phyloP scores from a whole-genome alignment of 768 basidiomycete genomes.

The Dendrothele bispora region DNA sequence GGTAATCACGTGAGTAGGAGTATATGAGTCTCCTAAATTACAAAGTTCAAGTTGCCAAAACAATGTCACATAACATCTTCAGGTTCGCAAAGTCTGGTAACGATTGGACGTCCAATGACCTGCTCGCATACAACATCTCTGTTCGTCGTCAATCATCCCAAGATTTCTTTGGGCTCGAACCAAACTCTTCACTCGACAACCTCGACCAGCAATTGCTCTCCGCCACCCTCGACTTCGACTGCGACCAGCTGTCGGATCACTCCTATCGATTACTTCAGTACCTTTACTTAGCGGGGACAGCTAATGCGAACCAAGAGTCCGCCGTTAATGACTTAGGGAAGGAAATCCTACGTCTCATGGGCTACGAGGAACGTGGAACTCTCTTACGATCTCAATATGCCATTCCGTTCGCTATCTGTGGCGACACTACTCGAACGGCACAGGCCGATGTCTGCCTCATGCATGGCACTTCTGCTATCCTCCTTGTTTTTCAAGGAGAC shows the following conservation, averaged over 20 bases:
- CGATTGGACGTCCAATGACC: slow-evolving; percentile 25
- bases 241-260: slow-evolving; percentile 14
- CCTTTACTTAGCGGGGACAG: slow-evolving; percentile 14
- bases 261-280: slow-evolving; percentile 14
- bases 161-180: slow-evolving; percentile 7
- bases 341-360: slow-evolving; percentile 11
- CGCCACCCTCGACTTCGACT: not conserved
- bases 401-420: slow-evolving; percentile 16
- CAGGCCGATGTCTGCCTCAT: slow-evolving; percentile 10
- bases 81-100: slow-evolving; percentile 24
- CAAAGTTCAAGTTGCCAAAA: too few relatives aligned
- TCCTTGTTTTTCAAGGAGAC: slow-evolving; percentile 15
- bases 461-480: slow-evolving; percentile 10
- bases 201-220: slow-evolving; percentile 8
- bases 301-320: slow-evolving; percentile 8
- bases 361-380: slow-evolving; percentile 9
- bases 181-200: slow-evolving; percentile 1
- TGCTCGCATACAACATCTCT: slow-evolving; percentile 23
- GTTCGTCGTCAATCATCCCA: slow-evolving; percentile 5
- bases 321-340: slow-evolving; percentile 13
- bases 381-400: slow-evolving; percentile 10
- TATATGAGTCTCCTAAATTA: too few relatives aligned
- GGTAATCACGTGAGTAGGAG: too few relatives aligned
- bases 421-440: slow-evolving; percentile 10
- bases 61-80: too few relatives aligned